Evolutionary conservation across 176 grass and related monocot genomes (phyloP), one percentile per base, ranked within the genome.

Genomic region (Lolium rigidum): DNA sequence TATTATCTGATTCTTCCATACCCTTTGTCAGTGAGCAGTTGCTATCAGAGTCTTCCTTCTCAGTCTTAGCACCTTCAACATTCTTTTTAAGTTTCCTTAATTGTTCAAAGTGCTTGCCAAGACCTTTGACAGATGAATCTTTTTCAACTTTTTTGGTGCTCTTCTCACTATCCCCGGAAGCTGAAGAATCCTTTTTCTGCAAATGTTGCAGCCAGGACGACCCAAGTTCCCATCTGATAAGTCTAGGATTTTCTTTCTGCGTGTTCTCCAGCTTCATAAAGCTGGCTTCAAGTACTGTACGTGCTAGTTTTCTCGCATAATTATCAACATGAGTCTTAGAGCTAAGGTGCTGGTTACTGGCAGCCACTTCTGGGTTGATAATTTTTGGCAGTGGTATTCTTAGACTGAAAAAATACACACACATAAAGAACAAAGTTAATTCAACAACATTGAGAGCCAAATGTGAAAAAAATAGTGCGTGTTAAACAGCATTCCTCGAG

Each of bases 211-310:
- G 56, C 97, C 94, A 99, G 56, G 83, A 67, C 70, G 89, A 95
- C 70, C 97, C 97, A 85, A 99, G 92, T 74, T 99, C 97, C 94
- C 97, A 99, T 87, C 97, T 94, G 85, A 99, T 86, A 22, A n/a
- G 47, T 82, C 89, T 93, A 75, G 83, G 41, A 38, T 72, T 87
- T 64, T 82, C 76, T 59, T 59, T 26, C 54, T 85, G 78, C 65
- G 75, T 79, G 73, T 62, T 88, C 82, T 90, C 82, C 47, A 99
- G 44, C 49, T 94, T 99, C 77, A 72, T 67, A 79, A 99, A 82
- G 87, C 92, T 97, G 78, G 90, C 80, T 78, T 84, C 69, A 70
- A 99, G 88, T 88, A 97, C 21, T 87, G 47, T 91, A 11, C 24
- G 52, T 80, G 85, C 97, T 82, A 97, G 62, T 85, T 79, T 94